Evolutionary conservation across 2,329 filamentous ascomycete species (phyloP), one percentile per base, ranked within the genome.

Genomic region (Periconia digitata): DNA sequence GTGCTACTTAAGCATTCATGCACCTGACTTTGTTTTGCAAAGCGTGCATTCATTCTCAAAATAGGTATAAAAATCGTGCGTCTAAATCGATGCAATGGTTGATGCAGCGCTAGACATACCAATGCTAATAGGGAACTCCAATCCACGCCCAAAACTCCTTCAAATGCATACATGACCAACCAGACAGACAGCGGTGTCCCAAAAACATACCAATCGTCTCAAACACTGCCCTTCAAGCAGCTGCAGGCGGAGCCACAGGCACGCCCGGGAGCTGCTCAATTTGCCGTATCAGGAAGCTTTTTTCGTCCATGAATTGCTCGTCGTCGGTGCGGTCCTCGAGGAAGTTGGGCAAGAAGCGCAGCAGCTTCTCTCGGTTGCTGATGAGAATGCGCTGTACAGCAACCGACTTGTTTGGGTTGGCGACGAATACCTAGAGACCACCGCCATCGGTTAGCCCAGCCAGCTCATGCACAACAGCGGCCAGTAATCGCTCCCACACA

Each of bases 231-330:
- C 37, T n/a, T 39, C 37, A 62, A 48, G 47, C 52, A 37, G 61
- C 53, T n/a, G 56, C 29, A 29, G 62, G 58, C 13, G 58, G 60
- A 15, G 55, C 55, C 16, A 64, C 45, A 0, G 69, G 69, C 17
- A 62, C 60, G 21, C 53, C 72, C 8, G 71, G 71, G 27, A 74
- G 59, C 43, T 70, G 62, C 58, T 83, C 80, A 64, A 99, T 97
- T 72, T 96, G 92, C 73, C 95, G 92, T 64, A 99, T 92, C 63
- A 99, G 77, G 69, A 97, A 99, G 61, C 94, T 92, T 67, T 95
- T 90, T 79, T 99, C 94, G 67, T 99, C 94, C 58, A 92, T 94
- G 70, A 99, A 99, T 72, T 99, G 94, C 72, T 97, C 94, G 67
- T 99, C 94, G 59, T 99, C 94, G 24, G 89, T 96, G 46, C 94